These are phyloP conservation scores for Jackrogersella multiformis DNA, from an alignment of 495 filamentous ascomycete genomes.

Conservation along the genomic window DNA sequence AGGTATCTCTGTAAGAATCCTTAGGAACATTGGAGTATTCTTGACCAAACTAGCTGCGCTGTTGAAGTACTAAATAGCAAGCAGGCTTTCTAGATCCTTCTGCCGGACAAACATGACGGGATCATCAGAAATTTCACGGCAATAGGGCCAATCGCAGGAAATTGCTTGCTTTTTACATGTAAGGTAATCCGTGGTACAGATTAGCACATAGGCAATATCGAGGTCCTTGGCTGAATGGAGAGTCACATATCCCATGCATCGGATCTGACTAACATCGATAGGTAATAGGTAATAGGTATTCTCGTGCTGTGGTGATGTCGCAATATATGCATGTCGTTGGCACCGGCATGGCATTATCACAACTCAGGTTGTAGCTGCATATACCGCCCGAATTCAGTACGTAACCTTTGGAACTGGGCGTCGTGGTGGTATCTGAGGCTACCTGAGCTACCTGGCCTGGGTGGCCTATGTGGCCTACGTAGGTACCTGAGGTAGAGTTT, in stretches of 20 bases:
- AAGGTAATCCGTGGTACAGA: too few relatives aligned
- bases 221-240: neutral
- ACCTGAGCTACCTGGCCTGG: too few relatives aligned
- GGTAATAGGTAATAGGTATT: neutral
- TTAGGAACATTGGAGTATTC: too few relatives aligned
- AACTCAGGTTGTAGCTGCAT: too few relatives aligned
- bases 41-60: neutral
- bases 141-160: conserved; percentile 16
- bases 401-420: neutral
- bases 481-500: too few relatives aligned
- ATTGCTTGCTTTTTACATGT: neutral
- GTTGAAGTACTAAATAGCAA: neutral
- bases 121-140: neutral
- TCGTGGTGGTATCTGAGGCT: conserved; percentile 7
- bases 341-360: too few relatives aligned
- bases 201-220: conserved; percentile 13
- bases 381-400: neutral
- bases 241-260: neutral
- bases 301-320: neutral
- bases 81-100: too few relatives aligned
- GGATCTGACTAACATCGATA: conserved; percentile 14
- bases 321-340: conserved; percentile 8
- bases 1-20: too few relatives aligned
- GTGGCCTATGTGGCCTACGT: too few relatives aligned
- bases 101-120: conserved; percentile 16